phyloP scores from a whole-genome alignment of 306 rosid species.

The Trifolium fragiferum region DNA sequence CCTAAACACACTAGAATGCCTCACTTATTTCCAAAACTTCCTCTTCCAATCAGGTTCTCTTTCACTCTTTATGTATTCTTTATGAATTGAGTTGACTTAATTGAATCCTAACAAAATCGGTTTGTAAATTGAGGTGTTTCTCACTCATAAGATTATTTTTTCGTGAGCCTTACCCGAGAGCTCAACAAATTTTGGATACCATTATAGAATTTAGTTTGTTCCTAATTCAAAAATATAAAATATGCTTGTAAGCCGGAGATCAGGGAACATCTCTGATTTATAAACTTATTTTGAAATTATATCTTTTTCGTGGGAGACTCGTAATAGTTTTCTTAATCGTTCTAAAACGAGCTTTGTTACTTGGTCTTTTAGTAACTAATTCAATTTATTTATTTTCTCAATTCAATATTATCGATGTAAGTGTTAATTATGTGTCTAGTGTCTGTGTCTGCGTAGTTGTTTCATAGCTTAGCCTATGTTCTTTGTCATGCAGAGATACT shows the following conservation, averaged over 20 bases:
- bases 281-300: not conserved
- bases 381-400: not conserved
- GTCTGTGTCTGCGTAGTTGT: not conserved
- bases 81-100: not conserved
- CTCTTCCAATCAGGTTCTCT: slow-evolving; percentile 53
- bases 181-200: not conserved
- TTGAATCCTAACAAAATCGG: too few relatives aligned
- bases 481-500: slow-evolving; percentile 47
- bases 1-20: slow-evolving; percentile 52
- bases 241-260: not conserved
- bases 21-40: slow-evolving; percentile 59
- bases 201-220: not conserved
- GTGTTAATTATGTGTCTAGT: not conserved
- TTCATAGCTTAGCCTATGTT: not conserved
- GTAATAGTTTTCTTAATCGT: not conserved
- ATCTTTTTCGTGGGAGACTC: not conserved
- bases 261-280: accelerated
- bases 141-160: not conserved
- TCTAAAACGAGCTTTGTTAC: not conserved
- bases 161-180: not conserved
- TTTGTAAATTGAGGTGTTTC: not conserved
- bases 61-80: too few relatives aligned
- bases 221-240: not conserved
- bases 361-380: not conserved
- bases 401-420: not conserved